These are phyloP conservation scores for Boletus patriciae DNA, from an alignment of 768 basidiomycete species.

Conservation along the genomic window DNA sequence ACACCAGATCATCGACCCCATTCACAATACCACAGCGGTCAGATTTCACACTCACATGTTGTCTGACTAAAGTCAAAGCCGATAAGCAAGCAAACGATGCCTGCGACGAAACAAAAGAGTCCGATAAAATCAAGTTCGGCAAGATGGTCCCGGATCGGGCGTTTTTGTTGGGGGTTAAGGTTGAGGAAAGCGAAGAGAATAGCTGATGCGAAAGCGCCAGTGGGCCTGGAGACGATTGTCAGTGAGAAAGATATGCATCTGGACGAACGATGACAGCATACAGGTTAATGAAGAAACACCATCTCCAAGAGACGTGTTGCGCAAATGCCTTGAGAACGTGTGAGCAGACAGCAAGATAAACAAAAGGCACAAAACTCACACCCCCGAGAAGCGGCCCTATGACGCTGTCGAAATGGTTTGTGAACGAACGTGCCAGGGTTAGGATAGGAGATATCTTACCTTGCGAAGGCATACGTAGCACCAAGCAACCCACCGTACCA, in stretches of 20 bases:
- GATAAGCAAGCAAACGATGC: slow-evolving; percentile 64
- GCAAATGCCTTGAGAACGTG: slow-evolving; percentile 50
- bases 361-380: slow-evolving; percentile 42
- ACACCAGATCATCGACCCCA: background rate
- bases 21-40: background rate
- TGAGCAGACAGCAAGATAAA: slow-evolving; percentile 3
- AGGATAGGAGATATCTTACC: slow-evolving; percentile 25
- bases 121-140: slow-evolving; percentile 72
- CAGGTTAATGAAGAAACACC: slow-evolving; percentile 83
- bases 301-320: slow-evolving; percentile 77
- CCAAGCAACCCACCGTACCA: slow-evolving; percentile 74
- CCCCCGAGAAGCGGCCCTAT: slow-evolving; percentile 82
- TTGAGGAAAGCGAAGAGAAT: slow-evolving; percentile 75
- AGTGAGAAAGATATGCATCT: background rate
- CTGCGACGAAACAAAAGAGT: slow-evolving; percentile 57
- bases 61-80: slow-evolving; percentile 73
- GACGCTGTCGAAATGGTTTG: slow-evolving; percentile 41
- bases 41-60: slow-evolving; percentile 48
- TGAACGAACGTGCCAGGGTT: background rate
- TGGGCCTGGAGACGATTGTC: slow-evolving; percentile 48
- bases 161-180: slow-evolving; percentile 67
- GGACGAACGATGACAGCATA: slow-evolving; percentile 28
- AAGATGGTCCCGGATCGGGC: slow-evolving; percentile 57
- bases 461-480: slow-evolving; percentile 74
- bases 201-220: slow-evolving; percentile 61